Conservation (phyloP, 345 rosid species). For the Streptanthus diversifolius region DNA sequence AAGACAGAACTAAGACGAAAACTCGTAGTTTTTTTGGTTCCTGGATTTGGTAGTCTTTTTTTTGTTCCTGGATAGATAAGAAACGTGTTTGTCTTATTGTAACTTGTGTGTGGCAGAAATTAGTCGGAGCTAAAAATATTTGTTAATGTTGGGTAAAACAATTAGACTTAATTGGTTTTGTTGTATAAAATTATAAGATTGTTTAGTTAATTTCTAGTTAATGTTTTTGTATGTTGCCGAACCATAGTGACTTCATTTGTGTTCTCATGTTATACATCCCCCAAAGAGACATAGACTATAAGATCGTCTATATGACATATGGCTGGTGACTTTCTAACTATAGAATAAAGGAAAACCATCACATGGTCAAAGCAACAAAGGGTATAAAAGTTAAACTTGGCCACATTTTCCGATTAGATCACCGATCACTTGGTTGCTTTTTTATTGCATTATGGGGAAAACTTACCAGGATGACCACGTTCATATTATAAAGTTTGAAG, state of each 20-base stretch:
- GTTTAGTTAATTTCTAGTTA: background rate
- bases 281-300: background rate
- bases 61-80: no score
- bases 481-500: background rate
- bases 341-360: slow-evolving; percentile 3
- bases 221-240: background rate
- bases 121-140: no score
- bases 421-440: slow-evolving; percentile 8
- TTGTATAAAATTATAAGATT: background rate
- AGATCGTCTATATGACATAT: background rate
- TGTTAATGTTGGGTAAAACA: no score
- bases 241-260: background rate
- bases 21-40: no score
- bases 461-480: slow-evolving; percentile 1
- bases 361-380: slow-evolving; percentile 23
- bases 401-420: slow-evolving; percentile 14
- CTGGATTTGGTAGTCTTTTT: no score
- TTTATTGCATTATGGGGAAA: background rate
- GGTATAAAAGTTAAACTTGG: slow-evolving; percentile 12
- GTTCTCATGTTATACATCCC: background rate
- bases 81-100: no score
- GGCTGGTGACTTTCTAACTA: slow-evolving; percentile 19
- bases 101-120: no score
- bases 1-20: no score
- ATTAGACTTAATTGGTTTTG: background rate